These are phyloP conservation scores for Apiospora rasikravindrae DNA, from an alignment of 2,329 filamentous ascomycete genomes.

Conservation along the genomic window DNA sequence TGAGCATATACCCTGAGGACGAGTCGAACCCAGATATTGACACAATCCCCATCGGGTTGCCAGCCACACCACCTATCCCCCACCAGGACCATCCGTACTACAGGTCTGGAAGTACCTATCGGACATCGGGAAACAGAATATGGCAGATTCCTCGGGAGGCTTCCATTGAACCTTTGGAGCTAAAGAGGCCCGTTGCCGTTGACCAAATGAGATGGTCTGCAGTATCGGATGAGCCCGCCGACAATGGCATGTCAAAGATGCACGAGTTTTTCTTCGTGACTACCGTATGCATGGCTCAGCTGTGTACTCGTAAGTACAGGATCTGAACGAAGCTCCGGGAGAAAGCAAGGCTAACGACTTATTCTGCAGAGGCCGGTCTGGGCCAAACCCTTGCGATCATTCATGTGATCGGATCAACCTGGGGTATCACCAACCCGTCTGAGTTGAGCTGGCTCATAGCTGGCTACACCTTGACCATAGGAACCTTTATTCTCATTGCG, in stretches of 20 bases:
- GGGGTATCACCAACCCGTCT: constrained; percentile 48
- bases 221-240: background rate
- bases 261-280: constrained; percentile 46
- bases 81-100: background rate
- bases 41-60: constrained; percentile 16
- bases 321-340: background rate
- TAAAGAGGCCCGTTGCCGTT: background rate
- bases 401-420: constrained; percentile 52
- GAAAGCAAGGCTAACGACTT: background rate
- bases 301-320: constrained; percentile 43
- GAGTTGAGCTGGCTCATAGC: constrained; percentile 62
- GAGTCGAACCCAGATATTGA: constrained; percentile 9
- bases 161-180: background rate
- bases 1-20: constrained; percentile 16
- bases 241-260: constrained; percentile 23
- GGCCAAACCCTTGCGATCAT: constrained; percentile 54
- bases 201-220: constrained; percentile 5
- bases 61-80: background rate
- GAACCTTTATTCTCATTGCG: constrained; percentile 62
- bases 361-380: constrained; percentile 45
- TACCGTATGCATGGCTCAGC: constrained; percentile 51
- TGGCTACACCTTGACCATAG: constrained; percentile 60
- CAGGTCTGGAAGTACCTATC: background rate
- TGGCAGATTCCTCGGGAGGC: constrained; percentile 2
- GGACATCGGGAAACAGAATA: background rate